These are phyloP conservation scores for Backusella psychrophila DNA, from an alignment of 192 early-diverging fungal species.

Conservation along the genomic window DNA sequence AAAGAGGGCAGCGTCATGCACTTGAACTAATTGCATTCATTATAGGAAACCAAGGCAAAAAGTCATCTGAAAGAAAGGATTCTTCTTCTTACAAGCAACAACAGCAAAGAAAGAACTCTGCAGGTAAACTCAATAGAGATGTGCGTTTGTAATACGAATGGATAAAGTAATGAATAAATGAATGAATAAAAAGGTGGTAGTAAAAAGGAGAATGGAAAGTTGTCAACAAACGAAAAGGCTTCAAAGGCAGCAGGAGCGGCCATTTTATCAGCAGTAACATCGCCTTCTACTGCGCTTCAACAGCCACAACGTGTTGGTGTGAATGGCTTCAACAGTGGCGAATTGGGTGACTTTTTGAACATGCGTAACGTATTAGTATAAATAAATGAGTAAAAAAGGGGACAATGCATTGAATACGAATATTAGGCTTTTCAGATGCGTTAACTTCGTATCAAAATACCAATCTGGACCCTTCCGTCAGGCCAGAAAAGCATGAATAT, in stretches of 20 bases:
- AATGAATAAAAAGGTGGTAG: not conserved
- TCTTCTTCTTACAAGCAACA: not conserved
- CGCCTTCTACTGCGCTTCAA: slow-evolving; percentile 1
- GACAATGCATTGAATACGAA: not conserved
- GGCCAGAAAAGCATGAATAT: slow-evolving; percentile 12
- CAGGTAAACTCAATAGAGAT: not conserved
- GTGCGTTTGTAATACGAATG: no score
- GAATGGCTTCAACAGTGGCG: slow-evolving; percentile 6
- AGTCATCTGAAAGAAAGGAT: slow-evolving; percentile 6
- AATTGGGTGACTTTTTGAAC: slow-evolving; percentile 7
- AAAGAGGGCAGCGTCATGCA: no score
- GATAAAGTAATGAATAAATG: not conserved
- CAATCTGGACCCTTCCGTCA: slow-evolving; percentile 10
- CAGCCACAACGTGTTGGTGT: not conserved
- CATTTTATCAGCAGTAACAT: slow-evolving; percentile 15
- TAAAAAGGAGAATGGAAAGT: slow-evolving; percentile 5
- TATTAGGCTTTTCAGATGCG: slow-evolving; percentile 7
- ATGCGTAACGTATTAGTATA: not conserved
- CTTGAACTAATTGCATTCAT: no score
- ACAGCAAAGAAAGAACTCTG: slow-evolving; percentile 12
- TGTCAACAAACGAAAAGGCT: not conserved
- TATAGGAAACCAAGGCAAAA: slow-evolving; percentile 9
- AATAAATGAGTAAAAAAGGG: not conserved
- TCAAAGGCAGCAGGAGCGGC: slow-evolving; percentile 14
- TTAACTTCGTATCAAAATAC: slow-evolving; percentile 12